phyloP scores from a whole-genome alignment of 2,329 filamentous ascomycete species.

The Pseudofabraea citricarpa region DNA sequence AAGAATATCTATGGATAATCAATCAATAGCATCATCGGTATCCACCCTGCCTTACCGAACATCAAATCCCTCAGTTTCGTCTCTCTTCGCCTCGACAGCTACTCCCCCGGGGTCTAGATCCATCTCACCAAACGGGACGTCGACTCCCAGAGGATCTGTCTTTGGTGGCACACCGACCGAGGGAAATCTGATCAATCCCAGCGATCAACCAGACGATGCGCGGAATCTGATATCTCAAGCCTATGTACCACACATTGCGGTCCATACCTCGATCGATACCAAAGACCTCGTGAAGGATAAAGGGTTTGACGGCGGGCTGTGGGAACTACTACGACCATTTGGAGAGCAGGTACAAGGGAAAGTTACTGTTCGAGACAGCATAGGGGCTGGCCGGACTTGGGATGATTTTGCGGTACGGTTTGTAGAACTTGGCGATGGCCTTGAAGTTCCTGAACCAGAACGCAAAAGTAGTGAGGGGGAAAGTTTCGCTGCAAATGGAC shows the following conservation, averaged over 20 bases:
- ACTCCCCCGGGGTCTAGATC: conserved; percentile 65
- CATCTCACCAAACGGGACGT: conserved; percentile 59
- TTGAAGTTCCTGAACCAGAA: conserved; percentile 45
- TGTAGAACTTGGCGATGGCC: conserved; percentile 59
- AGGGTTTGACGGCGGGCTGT: conserved; percentile 75
- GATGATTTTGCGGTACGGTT: conserved; percentile 92
- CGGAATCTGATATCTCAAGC: conserved; percentile 70
- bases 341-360: conserved; percentile 85
- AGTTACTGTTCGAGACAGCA: conserved; percentile 84
- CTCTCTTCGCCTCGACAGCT: conserved; percentile 60
- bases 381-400: conserved; percentile 74
- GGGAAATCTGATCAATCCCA: conserved; percentile 17
- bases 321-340: conserved; percentile 84
- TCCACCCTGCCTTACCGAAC: conserved; percentile 47
- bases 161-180: conserved; percentile 38
- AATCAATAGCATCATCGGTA: conserved; percentile 44
- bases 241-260: conserved; percentile 83
- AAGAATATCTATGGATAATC: conserved; percentile 43
- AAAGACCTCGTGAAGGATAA: conserved; percentile 77
- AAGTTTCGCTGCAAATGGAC: conserved; percentile 6
- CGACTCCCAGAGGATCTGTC: conserved; percentile 56
- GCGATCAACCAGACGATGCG: conserved; percentile 37
- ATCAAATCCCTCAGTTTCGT: conserved; percentile 53
- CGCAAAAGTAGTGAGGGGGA: conserved; percentile 27
- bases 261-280: conserved; percentile 83